Percentiles rank a stretch among this genome's conserved stretches.
Evolutionary conservation across 495 filamentous ascomycete genomes (phyloP).

Genomic region (Xylaria telfairii): DNA sequence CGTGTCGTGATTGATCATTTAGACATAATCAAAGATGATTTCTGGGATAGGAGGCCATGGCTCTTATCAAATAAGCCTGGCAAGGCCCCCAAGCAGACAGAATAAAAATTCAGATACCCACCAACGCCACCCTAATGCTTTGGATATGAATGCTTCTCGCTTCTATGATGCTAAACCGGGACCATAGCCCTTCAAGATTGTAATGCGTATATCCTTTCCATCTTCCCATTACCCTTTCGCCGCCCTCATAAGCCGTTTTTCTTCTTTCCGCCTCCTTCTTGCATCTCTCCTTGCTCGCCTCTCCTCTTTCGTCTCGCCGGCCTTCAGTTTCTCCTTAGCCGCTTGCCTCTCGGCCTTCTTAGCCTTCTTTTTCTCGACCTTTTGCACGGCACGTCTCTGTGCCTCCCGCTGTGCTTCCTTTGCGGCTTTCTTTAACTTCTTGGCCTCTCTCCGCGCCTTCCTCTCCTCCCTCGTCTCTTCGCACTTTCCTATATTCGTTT

Average conservation of each 20-base stretch:
- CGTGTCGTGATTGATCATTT: constrained; percentile 79
- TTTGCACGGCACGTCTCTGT: constrained; percentile 29
- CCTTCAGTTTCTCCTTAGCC: constrained; percentile 30
- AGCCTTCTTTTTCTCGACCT: constrained; percentile 41
- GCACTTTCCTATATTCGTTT: constrained; percentile 40
- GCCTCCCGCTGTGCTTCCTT: constrained; percentile 42
- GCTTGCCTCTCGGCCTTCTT: constrained; percentile 40
- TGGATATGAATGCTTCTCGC: constrained; percentile 10
- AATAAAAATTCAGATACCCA: constrained; percentile 34
- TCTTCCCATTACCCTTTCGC: constrained; percentile 9
- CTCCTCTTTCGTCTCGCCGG: constrained; percentile 47
- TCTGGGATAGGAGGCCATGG: constrained; percentile 89
- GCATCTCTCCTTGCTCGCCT: constrained; percentile 43
- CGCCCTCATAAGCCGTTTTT: constrained; percentile 38
- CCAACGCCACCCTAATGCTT: constrained; percentile 27
- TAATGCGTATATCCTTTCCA: background rate
- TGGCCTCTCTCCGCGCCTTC: constrained; percentile 43
- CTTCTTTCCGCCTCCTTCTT: constrained; percentile 49
- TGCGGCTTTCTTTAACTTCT: constrained; percentile 45
- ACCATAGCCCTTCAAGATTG: background rate
- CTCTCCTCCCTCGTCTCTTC: constrained; percentile 47
- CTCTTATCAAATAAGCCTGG: constrained; percentile 78
- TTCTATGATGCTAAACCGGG: background rate
- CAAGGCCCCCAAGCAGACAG: constrained; percentile 64
- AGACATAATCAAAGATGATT: constrained; percentile 92